Conservation (phyloP, 441 rosid genomes). For the Daphne laureola region DNA sequence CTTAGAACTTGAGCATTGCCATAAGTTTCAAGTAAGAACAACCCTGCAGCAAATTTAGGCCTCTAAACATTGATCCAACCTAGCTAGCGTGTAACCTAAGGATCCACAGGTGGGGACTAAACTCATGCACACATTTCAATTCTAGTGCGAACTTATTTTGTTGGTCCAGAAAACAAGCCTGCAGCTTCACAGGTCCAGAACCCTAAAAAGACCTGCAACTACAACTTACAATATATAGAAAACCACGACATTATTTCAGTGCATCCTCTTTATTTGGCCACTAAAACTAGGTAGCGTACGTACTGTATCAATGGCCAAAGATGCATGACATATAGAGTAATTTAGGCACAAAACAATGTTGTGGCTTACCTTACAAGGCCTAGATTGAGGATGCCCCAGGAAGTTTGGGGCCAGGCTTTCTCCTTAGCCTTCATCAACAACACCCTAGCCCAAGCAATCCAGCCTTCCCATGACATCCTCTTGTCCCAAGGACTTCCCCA, state of each 20-base stretch:
- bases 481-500: conserved; percentile 97
- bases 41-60: too few relatives aligned
- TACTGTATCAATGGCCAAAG: neutral
- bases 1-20: too few relatives aligned
- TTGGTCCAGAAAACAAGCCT: too few relatives aligned
- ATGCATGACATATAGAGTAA: neutral
- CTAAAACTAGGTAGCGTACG: neutral
- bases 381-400: conserved; percentile 73
- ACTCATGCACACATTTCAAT: too few relatives aligned
- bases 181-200: too few relatives aligned
- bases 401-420: conserved; percentile 64
- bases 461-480: conserved; percentile 91
- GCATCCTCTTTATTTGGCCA: neutral
- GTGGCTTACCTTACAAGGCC: conserved; percentile 54
- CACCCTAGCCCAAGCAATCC: conserved; percentile 89
- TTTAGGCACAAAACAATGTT: too few relatives aligned
- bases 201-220: too few relatives aligned
- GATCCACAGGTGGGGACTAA: too few relatives aligned
- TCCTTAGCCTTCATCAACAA: conserved; percentile 66
- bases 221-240: too few relatives aligned
- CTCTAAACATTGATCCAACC: too few relatives aligned
- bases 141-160: too few relatives aligned
- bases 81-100: too few relatives aligned
- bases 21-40: neutral
- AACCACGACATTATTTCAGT: neutral